Evolutionary conservation across 73 alveolate genomes (phyloP).

Genomic region (Uronychia setigera): DNA sequence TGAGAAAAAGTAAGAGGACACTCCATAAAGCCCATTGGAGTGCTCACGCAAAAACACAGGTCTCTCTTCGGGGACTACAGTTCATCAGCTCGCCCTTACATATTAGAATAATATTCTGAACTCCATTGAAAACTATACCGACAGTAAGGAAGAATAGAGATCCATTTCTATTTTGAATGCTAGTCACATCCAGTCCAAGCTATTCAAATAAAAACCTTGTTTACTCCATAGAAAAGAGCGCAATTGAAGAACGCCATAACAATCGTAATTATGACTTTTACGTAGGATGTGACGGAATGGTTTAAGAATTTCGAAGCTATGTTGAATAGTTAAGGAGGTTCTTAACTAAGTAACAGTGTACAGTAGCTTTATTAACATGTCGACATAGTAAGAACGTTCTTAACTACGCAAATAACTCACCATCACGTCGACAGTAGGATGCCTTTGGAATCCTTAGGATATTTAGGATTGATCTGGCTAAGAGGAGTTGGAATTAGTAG

Average conservation of each 20-base stretch:
- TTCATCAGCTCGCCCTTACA: conserved; percentile 4
- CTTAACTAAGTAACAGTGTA: too few relatives aligned
- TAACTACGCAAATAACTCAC: too few relatives aligned
- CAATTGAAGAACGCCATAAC: neutral
- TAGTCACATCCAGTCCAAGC: conserved; percentile 1
- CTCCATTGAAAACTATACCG: conserved; percentile 41
- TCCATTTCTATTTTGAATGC: conserved; percentile 72
- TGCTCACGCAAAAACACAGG: conserved; percentile 76
- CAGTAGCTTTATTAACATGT: too few relatives aligned
- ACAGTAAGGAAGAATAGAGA: conserved; percentile 70
- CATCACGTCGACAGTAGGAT: too few relatives aligned
- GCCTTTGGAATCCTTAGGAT: too few relatives aligned
- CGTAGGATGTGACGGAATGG: too few relatives aligned
- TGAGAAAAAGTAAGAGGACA: conserved; percentile 58
- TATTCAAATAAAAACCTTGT: neutral
- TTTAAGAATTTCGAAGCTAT: too few relatives aligned
- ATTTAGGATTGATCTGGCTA: too few relatives aligned
- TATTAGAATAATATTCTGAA: conserved; percentile 43
- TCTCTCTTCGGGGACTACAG: conserved; percentile 69
- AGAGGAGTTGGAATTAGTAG: too few relatives aligned
- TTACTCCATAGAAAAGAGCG: conserved; percentile 7
- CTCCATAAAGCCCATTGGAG: conserved; percentile 47
- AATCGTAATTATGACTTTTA: neutral
- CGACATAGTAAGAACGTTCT: too few relatives aligned
- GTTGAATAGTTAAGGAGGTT: too few relatives aligned